Evolutionary conservation across 495 filamentous ascomycete genomes (phyloP).

Genomic region (Penicillium riverlandense): DNA sequence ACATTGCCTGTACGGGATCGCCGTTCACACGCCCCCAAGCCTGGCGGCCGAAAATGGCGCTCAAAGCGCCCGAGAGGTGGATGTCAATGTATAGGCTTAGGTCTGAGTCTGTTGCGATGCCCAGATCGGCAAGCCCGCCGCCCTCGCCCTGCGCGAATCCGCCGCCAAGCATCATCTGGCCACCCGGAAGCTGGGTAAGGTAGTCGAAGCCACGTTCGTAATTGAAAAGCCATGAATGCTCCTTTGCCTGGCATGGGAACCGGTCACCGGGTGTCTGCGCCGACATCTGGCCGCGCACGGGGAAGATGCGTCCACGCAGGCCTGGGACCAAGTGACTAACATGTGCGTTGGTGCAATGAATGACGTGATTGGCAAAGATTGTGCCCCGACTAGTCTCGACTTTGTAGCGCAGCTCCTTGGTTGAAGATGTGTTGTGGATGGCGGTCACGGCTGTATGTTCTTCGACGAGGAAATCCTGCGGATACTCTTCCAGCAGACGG

Average conservation of each 20-base stretch:
- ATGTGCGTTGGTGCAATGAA: slow-evolving; percentile 76
- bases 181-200: slow-evolving; percentile 56
- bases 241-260: slow-evolving; percentile 19
- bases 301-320: slow-evolving; percentile 66
- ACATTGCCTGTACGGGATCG: slow-evolving; percentile 53
- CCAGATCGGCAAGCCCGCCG: slow-evolving; percentile 43
- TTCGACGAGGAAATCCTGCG: slow-evolving; percentile 57
- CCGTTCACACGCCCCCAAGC: slow-evolving; percentile 25
- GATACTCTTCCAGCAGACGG: slow-evolving; percentile 34
- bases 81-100: slow-evolving; percentile 24
- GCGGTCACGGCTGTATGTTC: slow-evolving; percentile 60
- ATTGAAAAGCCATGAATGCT: slow-evolving; percentile 32
- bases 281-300: slow-evolving; percentile 54
- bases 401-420: slow-evolving; percentile 11
- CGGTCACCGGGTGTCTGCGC: slow-evolving; percentile 50
- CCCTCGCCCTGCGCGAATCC: slow-evolving; percentile 40
- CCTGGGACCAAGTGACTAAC: slow-evolving; percentile 63
- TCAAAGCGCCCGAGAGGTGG: slow-evolving; percentile 22
- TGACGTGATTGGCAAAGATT: slow-evolving; percentile 49
- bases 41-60: slow-evolving; percentile 21
- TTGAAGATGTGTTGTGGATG: slow-evolving; percentile 13
- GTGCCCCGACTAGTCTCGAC: slow-evolving; percentile 58
- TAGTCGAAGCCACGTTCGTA: slow-evolving; percentile 72
- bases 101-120: slow-evolving; percentile 22
- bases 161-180: slow-evolving; percentile 62